Conservation (phyloP, 352 stramenopile species). For the Globisporangium abappressorium region DNA sequence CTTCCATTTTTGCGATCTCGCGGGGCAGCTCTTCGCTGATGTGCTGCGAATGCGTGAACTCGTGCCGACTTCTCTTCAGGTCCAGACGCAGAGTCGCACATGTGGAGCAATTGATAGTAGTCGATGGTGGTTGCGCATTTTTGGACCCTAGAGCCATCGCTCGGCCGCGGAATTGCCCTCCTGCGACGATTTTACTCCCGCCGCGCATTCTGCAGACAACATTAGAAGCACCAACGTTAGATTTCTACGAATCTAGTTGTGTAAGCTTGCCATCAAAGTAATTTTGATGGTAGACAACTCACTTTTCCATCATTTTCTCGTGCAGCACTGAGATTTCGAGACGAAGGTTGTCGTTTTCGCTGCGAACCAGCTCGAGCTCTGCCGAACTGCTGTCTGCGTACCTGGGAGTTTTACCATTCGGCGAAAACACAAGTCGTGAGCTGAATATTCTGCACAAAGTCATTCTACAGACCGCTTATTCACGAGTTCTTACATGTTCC, state of each 20-base stretch:
- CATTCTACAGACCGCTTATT: not conserved
- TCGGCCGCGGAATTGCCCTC: slow-evolving; percentile 34
- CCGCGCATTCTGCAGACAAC: slow-evolving; percentile 28
- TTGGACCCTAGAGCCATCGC: slow-evolving; percentile 1
- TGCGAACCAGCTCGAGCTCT: slow-evolving; percentile 11
- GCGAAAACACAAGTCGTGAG: not conserved
- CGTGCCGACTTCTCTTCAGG: slow-evolving; percentile 20
- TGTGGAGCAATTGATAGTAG: slow-evolving; percentile 15
- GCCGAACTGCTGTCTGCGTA: not conserved
- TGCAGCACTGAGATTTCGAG: slow-evolving; percentile 27
- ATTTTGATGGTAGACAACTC: not conserved
- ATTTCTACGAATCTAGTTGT: not conserved
- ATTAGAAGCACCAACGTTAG: not conserved
- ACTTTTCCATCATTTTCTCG: slow-evolving; percentile 36
- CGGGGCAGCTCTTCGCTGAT: slow-evolving; percentile 21
- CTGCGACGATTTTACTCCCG: slow-evolving; percentile 34
- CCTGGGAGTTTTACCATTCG: too few relatives aligned
- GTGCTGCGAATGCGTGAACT: slow-evolving; percentile 16
- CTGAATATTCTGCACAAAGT: not conserved
- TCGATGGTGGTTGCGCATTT: not conserved
- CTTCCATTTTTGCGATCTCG: slow-evolving; percentile 29
- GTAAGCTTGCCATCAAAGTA: not conserved
- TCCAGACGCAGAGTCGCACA: slow-evolving; percentile 20
- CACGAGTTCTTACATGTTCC: not conserved
- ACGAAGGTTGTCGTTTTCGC: slow-evolving; percentile 29